Conservation (phyloP, 768 basidiomycete genomes). For the Lactifluus echinatus region DNA sequence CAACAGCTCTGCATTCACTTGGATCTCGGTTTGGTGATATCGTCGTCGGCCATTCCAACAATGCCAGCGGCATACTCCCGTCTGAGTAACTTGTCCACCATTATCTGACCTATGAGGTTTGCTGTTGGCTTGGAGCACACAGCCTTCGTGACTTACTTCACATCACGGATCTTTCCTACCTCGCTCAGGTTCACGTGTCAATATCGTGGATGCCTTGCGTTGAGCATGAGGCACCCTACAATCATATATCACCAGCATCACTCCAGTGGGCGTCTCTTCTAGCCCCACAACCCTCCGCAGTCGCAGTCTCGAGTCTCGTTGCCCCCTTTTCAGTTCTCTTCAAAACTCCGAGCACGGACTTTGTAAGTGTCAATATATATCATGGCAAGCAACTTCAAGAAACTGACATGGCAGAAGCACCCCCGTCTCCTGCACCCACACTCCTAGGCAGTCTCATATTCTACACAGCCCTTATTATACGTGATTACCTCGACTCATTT, state of each 20-base stretch:
- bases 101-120: too few relatives aligned
- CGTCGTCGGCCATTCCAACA: neutral
- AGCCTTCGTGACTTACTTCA: neutral
- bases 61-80: neutral
- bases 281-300: neutral
- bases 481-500: neutral
- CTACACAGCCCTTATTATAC: neutral
- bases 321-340: neutral
- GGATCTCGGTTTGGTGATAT: neutral
- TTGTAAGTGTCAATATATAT: slow-evolving; percentile 5
- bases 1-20: neutral
- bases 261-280: neutral
- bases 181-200: slow-evolving; percentile 9
- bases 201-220: slow-evolving; percentile 16
- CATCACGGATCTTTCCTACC: neutral
- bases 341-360: neutral
- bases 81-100: neutral
- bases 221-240: slow-evolving; percentile 12
- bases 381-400: neutral
- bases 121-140: neutral
- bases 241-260: slow-evolving; percentile 6
- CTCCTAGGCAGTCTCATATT: neutral
- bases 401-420: neutral
- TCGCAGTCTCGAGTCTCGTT: too few relatives aligned
- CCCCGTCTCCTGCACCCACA: too few relatives aligned